phyloP scores from a whole-genome alignment of 2,329 filamentous ascomycete genomes.

The Albophoma yamanashiensis region DNA sequence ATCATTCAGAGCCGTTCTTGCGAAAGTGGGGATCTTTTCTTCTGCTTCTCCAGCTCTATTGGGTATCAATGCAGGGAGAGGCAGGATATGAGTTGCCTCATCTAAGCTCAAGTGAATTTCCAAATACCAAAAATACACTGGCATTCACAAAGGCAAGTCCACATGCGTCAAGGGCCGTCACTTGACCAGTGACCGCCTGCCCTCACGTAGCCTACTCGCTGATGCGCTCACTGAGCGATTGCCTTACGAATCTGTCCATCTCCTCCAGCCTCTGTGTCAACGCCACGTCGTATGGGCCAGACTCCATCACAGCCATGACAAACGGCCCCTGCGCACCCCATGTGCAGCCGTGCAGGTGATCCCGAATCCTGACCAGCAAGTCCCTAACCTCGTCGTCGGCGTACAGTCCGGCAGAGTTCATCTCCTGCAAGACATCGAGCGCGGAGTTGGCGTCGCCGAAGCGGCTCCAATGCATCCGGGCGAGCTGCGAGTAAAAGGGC shows the following conservation, averaged over 20 bases:
- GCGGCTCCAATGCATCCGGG: slow-evolving; percentile 50
- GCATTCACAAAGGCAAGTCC: not conserved
- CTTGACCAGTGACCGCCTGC: too few relatives aligned
- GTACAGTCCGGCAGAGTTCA: slow-evolving; percentile 51
- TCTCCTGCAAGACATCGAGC: slow-evolving; percentile 49
- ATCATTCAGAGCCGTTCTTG: too few relatives aligned
- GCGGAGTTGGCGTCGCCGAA: slow-evolving; percentile 47
- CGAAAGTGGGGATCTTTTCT: too few relatives aligned
- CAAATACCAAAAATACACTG: not conserved
- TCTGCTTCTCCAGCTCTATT: too few relatives aligned
- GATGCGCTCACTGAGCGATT: slow-evolving; percentile 3
- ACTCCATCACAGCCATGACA: slow-evolving; percentile 26
- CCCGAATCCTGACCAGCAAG: slow-evolving; percentile 18
- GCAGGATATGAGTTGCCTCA: too few relatives aligned
- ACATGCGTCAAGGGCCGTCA: not conserved
- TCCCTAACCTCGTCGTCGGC: slow-evolving; percentile 31
- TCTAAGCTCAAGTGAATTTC: too few relatives aligned
- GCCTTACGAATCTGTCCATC: slow-evolving; percentile 8
- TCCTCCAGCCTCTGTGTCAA: slow-evolving; percentile 15
- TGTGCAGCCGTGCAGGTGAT: slow-evolving; percentile 22
- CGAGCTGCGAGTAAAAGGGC: slow-evolving; percentile 56
- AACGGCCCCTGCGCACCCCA: slow-evolving; percentile 26
- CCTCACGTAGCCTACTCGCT: not conserved
- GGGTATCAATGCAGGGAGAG: too few relatives aligned
- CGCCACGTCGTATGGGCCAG: slow-evolving; percentile 20